Evolutionary conservation across 352 stramenopile species (phyloP).

Genomic region (Phytophthora brassicae): DNA sequence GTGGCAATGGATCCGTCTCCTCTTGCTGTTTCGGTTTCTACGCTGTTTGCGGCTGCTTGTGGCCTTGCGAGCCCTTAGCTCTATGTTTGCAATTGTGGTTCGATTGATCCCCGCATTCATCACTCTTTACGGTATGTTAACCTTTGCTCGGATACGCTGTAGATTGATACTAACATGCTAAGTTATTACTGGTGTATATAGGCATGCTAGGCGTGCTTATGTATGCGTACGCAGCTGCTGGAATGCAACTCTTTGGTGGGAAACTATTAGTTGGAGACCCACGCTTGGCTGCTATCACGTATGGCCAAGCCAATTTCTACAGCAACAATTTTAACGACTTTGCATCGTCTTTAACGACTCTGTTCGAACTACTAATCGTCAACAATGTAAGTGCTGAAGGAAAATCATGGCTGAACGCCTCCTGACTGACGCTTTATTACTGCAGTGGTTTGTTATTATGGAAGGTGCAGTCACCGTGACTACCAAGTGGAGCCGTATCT

Average conservation of each 20-base stretch:
- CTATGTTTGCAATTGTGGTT: conserved; percentile 58
- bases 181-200: conserved; percentile 2
- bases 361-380: conserved; percentile 79
- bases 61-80: conserved; percentile 45
- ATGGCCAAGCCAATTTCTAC: conserved; percentile 54
- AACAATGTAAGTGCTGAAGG: conserved; percentile 55
- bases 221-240: conserved; percentile 58
- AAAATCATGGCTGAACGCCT: neutral
- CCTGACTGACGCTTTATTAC: neutral
- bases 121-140: conserved; percentile 47
- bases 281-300: conserved; percentile 39
- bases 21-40: conserved; percentile 65
- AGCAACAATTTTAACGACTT: conserved; percentile 85
- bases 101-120: conserved; percentile 54
- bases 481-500: conserved; percentile 55
- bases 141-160: neutral
- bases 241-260: conserved; percentile 65
- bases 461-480: conserved; percentile 61
- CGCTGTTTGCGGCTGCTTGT: conserved; percentile 54
- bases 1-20: conserved; percentile 54
- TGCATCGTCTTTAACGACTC: conserved; percentile 48
- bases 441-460: conserved; percentile 70
- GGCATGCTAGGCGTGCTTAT: conserved; percentile 66
- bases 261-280: conserved; percentile 46
- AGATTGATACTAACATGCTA: neutral